phyloP scores from a whole-genome alignment of 768 basidiomycete species.

The Pulveroboletus sp. region DNA sequence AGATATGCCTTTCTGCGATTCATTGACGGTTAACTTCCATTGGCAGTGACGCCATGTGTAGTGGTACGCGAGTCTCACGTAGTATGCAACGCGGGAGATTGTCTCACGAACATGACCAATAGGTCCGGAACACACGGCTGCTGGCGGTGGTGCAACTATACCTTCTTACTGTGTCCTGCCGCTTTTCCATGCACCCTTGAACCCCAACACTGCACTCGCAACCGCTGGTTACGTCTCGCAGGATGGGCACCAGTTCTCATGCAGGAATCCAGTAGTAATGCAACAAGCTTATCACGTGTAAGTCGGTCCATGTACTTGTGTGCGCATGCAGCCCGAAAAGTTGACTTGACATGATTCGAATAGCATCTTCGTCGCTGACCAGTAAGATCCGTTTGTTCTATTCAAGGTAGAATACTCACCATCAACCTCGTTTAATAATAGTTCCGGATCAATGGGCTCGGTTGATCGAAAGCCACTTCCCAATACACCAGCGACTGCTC shows the following conservation, averaged over 20 bases:
- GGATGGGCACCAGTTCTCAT: conserved; percentile 54
- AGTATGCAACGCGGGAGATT: neutral
- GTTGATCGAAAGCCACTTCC: conserved; percentile 43
- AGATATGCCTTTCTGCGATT: neutral
- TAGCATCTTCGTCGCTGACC: conserved; percentile 56
- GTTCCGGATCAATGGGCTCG: conserved; percentile 48
- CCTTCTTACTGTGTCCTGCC: conserved; percentile 55
- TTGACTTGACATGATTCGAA: neutral
- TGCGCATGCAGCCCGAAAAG: neutral
- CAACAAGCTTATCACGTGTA: conserved; percentile 61
- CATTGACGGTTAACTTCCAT: neutral
- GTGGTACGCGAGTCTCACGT: conserved; percentile 30
- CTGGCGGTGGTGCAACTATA: conserved; percentile 35
- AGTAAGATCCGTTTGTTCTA: conserved; percentile 22
- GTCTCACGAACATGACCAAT: neutral
- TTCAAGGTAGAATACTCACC: neutral
- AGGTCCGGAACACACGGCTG: conserved; percentile 51
- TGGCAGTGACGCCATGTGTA: conserved; percentile 47
- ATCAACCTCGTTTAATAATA: conserved; percentile 11
- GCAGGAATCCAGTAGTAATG: conserved; percentile 49
- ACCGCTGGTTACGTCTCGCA: conserved; percentile 48
- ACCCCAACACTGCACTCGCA: conserved; percentile 23
- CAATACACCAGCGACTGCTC: conserved; percentile 38
- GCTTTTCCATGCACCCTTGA: conserved; percentile 44
- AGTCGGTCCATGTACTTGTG: conserved; percentile 17